Evolutionary conservation across 805 yeast species (phyloP), one percentile per base, ranked within the genome.

Genomic region (Candida maris): DNA sequence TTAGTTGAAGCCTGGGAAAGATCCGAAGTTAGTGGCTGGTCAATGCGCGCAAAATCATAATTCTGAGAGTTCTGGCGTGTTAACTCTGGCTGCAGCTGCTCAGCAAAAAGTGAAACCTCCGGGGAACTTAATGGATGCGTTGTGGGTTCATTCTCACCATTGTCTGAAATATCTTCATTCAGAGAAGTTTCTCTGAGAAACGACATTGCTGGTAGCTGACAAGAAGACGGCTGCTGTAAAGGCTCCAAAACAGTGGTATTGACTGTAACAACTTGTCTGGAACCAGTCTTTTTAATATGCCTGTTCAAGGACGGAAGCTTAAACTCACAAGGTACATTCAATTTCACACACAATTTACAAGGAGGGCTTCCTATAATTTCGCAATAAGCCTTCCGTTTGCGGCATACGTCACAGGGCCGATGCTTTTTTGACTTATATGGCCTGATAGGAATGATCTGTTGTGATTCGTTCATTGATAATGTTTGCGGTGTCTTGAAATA

Each of bases 351-450:
- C 26, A 40, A 23, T 30, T 19, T 15, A 25, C 45, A 42, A 2
- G 49, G 46, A 4, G 32, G 33, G 5, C 37, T 30, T 4, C 38
- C 41, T 27, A 32, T 41, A 17, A 42, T 32, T 2, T 39, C 32
- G 26, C 49, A 42, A 10, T 45, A 38, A 14, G 43, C n/a, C 8
- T 38, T 24, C 6, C 45, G 32, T 17, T 37, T 42, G 13, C 46
- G 46, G 30, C 46, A 45, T 21, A 41, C 17, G 31, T 45, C 49
- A 17, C 49, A 45, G 8, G 49, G 49, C 22, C 49, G 20, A 7
- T 35, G 27, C 20, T 37, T 42, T 10, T 45, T 31, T 10, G 46
- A 42, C 30, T 42, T 34, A 37, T 39, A 45, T 8, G 47, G 49
- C 30, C 47, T 37, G n/a, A n/a, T n/a, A n/a, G n/a, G n/a, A n/a